Base-by-base conservation (phyloP, 2,329 filamentous ascomycete species). In the Ophiocordyceps unilateralis region DNA sequence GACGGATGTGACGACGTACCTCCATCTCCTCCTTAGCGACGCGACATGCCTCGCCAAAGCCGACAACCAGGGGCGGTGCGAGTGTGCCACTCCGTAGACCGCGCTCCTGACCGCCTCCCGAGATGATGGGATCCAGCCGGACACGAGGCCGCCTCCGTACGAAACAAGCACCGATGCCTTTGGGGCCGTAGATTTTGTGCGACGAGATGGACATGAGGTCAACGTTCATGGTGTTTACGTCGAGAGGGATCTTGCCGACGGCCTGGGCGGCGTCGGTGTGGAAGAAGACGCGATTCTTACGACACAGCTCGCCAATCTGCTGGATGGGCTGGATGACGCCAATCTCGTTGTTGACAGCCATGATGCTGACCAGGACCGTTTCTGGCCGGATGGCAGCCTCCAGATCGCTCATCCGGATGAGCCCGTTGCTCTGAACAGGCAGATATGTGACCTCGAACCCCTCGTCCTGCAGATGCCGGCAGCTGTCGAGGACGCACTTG, bases 301-400 rank as follows among this genome's bases (percentile, higher is more conserved):
- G 78, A 63, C 91, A 98, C 14, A 98, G 69, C 63, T 81, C 83
- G 55, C 91, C 91, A 58, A 98, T 98, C 65, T 94, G 78, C 53
- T 86, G 83, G 45, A 98, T 66, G 1, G 91, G 91, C 63, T 98
- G 91, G 45, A 98, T 93, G n/a, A 98, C 91, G 56, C 91, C 91
- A 55, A 98, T 96, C 65, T 98, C 91, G 62, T 98, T 98, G 70
- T 98, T 98, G 55, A 98, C 91, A 1, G 91, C 80, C 91, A 98
- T 98, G 62, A 98, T 84, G 58, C 88, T 95, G 62, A 96, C 88
- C 24, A 98, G 67, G 38, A 78, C 80, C 14, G 91, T 98, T 47
- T 96, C 88, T 1, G 88, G 88, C 47, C 83, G 78, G 48, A 98
- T 93, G 21, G 89, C 86, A 20, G 79, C 83, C 64, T 93, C 83